phyloP scores from a whole-genome alignment of 805 yeast species.

The Candida mattraensis region DNA sequence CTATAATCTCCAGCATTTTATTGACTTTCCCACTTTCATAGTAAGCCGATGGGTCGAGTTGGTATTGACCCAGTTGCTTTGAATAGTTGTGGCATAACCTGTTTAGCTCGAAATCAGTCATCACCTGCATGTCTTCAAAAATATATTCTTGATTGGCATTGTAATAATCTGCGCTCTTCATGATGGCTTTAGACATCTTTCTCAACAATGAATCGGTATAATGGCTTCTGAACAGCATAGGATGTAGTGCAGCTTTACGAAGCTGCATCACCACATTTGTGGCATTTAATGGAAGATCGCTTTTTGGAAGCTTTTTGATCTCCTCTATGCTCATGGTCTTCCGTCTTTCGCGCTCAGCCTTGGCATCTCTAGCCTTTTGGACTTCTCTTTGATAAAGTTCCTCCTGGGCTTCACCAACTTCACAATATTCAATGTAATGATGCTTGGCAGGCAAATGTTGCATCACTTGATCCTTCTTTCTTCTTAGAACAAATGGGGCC shows the following conservation, averaged over 20 bases:
- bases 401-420: conserved; percentile 53
- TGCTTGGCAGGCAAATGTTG: conserved; percentile 81
- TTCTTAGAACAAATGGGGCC: conserved; percentile 94
- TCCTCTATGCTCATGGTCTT: conserved; percentile 34
- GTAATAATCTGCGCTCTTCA: conserved; percentile 74
- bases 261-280: conserved; percentile 82
- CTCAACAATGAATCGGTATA: conserved; percentile 56
- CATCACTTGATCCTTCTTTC: conserved; percentile 89
- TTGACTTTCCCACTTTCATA: conserved; percentile 73
- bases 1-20: conserved; percentile 56
- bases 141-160: conserved; percentile 78
- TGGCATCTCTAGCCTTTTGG: conserved; percentile 39
- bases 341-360: conserved; percentile 44
- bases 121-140: conserved; percentile 90
- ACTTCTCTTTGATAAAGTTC: conserved; percentile 63
- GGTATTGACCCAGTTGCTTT: conserved; percentile 52
- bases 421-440: conserved; percentile 65
- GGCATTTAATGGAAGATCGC: conserved; percentile 33
- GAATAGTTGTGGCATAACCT: conserved; percentile 73
- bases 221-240: conserved; percentile 70
- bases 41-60: conserved; percentile 51
- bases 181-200: conserved; percentile 74
- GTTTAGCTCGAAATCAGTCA: conserved; percentile 90
- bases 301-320: conserved; percentile 35
- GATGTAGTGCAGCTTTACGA: conserved; percentile 92